Base-by-base conservation (phyloP, 2,329 filamentous ascomycete species). In the Aspergillus pseudoterreus region DNA sequence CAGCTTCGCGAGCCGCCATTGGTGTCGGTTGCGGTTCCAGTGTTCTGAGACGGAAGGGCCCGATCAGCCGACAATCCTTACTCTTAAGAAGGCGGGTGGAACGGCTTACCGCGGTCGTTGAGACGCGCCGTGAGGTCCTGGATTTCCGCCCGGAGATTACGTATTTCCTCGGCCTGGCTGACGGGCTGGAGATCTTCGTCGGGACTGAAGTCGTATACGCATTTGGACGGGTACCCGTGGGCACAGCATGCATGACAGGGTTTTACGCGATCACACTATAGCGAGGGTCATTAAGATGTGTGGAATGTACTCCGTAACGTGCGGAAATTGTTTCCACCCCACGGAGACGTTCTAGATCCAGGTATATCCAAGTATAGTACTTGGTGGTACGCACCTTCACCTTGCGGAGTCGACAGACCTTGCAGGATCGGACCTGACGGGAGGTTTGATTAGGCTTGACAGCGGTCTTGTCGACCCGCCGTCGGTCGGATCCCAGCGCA, bases 221-320 rank as follows among this genome's bases (percentile, higher is more conserved):
- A 71, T 57, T 68, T 66, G 14, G 69, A 71, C 1, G 69, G 69
- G 46, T 71, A 69, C 4, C 69, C 69, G 56, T 71, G 68, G 6
- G 69, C 67, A 51, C 69, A 71, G 53, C 69, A 71, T 47, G 69
- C 68, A 52, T 71, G 68, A 51, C 68, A 71, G 49, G 69, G 69
- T 50, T 67, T 67, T 22, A 71, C 64, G 43, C 69, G 68, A 51
- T 71, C 69, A 55, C 69, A 71, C 68, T 71, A 58, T 45, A 24
- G 27, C 43, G 21, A 9, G 30, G n/a, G 50, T 47, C 38, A 49
- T 50, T 52, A 8, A 22, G 22, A 22, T 22, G 22, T 22, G 6
- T 19, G 19, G 19, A 19, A 19, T 19, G 19, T 19, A 19, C 19
- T 19, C 19, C 19, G 19, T 19, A 19, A 19, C 3, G 19, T 19